A percentile compares a stretch with the other conserved stretches of the same genome.
These are phyloP conservation scores for Vigna nakashimae DNA, from an alignment of 306 rosid genomes.

Conservation along the genomic window DNA sequence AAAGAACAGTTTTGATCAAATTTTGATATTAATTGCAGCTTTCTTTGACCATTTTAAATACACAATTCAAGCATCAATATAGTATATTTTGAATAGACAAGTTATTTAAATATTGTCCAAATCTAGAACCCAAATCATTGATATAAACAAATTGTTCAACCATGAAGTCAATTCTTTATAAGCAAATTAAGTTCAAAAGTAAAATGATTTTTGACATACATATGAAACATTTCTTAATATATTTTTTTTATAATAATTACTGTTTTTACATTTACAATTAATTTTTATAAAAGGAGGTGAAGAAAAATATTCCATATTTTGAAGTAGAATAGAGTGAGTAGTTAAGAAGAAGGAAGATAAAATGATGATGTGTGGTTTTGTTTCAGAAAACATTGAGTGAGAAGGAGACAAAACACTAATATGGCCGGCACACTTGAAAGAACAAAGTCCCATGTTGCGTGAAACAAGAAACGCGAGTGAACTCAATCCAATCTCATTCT, in stretches of 20 bases:
- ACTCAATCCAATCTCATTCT: background rate
- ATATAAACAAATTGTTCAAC: background rate
- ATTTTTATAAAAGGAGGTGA: background rate
- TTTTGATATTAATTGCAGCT: background rate
- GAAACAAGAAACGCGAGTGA: constrained; percentile 54
- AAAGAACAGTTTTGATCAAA: background rate
- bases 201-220: background rate
- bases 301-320: background rate
- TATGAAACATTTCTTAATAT: too few relatives aligned
- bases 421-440: constrained; percentile 34
- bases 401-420: constrained; percentile 28
- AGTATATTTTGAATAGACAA: background rate
- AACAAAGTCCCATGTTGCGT: constrained; percentile 26
- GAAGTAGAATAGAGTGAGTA: constrained; percentile 3
- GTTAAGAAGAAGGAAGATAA: constrained; percentile 6
- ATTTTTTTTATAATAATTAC: too few relatives aligned
- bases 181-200: background rate
- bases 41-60: background rate
- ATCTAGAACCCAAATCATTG: background rate
- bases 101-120: background rate
- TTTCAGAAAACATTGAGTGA: constrained; percentile 4
- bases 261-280: background rate
- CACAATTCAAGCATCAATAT: background rate
- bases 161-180: background rate
- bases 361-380: background rate